Percentiles rank a stretch among this genome's conserved stretches.
phyloP scores from a whole-genome alignment of 1,139 yeast species.

The Nakaseomyces nivariensis region DNA sequence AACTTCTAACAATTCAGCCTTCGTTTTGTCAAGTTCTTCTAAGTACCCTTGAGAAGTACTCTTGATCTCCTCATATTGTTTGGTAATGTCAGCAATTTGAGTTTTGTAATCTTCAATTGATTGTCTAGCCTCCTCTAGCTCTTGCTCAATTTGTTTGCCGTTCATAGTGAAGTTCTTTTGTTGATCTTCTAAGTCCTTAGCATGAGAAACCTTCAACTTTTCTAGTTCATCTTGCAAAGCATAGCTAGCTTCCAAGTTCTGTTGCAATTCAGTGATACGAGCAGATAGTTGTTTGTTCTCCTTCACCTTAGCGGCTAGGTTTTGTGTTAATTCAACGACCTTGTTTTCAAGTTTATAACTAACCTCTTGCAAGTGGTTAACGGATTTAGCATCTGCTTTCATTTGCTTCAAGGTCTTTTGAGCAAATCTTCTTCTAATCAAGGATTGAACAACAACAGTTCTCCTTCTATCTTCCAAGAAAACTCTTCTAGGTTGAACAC shows the following conservation, averaged over 20 bases:
- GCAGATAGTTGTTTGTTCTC: conserved; percentile 66
- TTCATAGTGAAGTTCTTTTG: conserved; percentile 42
- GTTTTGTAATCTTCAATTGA: conserved; percentile 54
- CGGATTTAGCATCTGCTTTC: conserved; percentile 82
- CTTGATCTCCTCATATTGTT: conserved; percentile 55
- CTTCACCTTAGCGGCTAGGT: conserved; percentile 62
- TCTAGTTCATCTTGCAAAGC: conserved; percentile 48
- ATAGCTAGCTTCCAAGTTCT: conserved; percentile 48
- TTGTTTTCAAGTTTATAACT: conserved; percentile 90
- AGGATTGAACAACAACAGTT: conserved; percentile 65
- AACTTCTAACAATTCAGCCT: conserved; percentile 51
- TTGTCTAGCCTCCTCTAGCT: conserved; percentile 45
- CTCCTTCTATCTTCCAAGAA: conserved; percentile 32
- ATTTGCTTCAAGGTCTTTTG: conserved; percentile 50
- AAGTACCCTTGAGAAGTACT: conserved; percentile 53
- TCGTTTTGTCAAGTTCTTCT: conserved; percentile 54
- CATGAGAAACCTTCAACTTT: conserved; percentile 46
- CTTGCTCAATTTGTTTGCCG: conserved; percentile 45
- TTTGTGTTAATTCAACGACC: conserved; percentile 88
- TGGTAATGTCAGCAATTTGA: conserved; percentile 54
- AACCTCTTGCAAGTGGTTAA: conserved; percentile 79
- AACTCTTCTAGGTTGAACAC: conserved; percentile 24
- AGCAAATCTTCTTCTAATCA: conserved; percentile 71
- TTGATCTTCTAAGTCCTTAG: conserved; percentile 38
- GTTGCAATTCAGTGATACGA: conserved; percentile 52